These are phyloP conservation scores for Nepenthes mirabilis DNA, from an alignment of 148 eudicot species.

Conservation along the genomic window DNA sequence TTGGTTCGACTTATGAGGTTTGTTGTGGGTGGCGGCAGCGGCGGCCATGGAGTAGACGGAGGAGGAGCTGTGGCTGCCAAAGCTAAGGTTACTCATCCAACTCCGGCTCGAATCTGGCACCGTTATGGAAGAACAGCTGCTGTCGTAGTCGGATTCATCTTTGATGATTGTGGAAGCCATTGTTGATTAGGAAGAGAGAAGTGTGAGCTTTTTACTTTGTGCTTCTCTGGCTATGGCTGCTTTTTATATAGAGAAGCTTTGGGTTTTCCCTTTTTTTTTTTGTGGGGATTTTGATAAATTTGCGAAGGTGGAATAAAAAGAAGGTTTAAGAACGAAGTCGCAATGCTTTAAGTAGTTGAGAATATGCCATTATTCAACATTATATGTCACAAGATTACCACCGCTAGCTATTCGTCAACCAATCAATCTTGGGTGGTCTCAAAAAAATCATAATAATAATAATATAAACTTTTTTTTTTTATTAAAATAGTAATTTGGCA, in stretches of 20 bases:
- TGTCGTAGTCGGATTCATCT: slow-evolving; percentile 47
- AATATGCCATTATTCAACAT: no score
- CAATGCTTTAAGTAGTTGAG: no score
- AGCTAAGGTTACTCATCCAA: slow-evolving; percentile 58
- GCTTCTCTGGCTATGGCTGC: slow-evolving; percentile 6
- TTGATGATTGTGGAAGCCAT: slow-evolving; percentile 16
- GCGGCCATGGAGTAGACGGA: slow-evolving; percentile 14
- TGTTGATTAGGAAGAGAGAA: slow-evolving; percentile 4
- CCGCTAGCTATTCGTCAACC: no score
- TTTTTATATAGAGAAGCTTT: not conserved
- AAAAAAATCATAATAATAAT: no score
- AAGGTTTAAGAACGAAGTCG: no score
- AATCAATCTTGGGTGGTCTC: no score
- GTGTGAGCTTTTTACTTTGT: not conserved
- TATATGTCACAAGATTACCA: no score
- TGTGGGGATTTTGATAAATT: not conserved
- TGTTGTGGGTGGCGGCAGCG: slow-evolving; percentile 12
- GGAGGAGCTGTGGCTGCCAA: slow-evolving; percentile 47
- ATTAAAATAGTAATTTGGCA: no score
- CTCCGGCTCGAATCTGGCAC: slow-evolving; percentile 65
- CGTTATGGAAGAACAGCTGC: slow-evolving; percentile 54
- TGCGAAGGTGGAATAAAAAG: no score
- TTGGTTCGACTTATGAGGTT: slow-evolving; percentile 81
- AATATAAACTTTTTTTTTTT: no score
- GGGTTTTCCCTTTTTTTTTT: slow-evolving; percentile 2